Evolutionary conservation across 768 basidiomycete species (phyloP).

Genomic region (Steccherinum ochraceum): DNA sequence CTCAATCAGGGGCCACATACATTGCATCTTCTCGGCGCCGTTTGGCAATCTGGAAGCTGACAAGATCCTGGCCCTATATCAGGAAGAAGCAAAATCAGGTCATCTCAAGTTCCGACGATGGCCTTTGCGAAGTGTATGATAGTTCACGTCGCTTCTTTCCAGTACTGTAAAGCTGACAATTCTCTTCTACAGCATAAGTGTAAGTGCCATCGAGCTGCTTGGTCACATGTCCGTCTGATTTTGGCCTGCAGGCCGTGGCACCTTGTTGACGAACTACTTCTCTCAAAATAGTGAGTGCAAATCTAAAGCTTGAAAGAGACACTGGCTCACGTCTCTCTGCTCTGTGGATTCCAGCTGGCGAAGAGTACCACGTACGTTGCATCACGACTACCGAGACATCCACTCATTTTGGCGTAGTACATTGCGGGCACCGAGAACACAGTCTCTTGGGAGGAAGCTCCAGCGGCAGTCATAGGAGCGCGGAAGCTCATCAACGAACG

Average conservation of each 20-base stretch:
- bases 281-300: conserved; percentile 76
- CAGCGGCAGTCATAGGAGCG: conserved; percentile 52
- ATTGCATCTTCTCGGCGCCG: conserved; percentile 40
- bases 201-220: conserved; percentile 22
- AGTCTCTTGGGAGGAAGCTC: conserved; percentile 53
- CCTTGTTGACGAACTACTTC: conserved; percentile 73
- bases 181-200: conserved; percentile 57
- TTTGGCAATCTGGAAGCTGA: conserved; percentile 41
- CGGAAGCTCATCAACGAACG: conserved; percentile 53
- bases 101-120: conserved; percentile 60
- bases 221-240: conserved; percentile 8
- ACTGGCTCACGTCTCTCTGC: not conserved
- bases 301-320: not conserved
- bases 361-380: conserved; percentile 62
- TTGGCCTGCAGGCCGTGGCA: conserved; percentile 51
- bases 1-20: conserved; percentile 50
- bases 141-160: not conserved
- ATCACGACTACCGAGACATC: not conserved
- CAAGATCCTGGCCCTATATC: conserved; percentile 57
- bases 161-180: conserved; percentile 1
- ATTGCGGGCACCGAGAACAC: conserved; percentile 74
- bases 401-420: conserved; percentile 42
- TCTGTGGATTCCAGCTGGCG: conserved; percentile 46
- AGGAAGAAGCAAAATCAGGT: conserved; percentile 53
- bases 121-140: conserved; percentile 59